Evolutionary conservation across 2,329 filamentous ascomycete species (phyloP), one percentile per base, ranked within the genome.

Genomic region (Cladosporium sp.): DNA sequence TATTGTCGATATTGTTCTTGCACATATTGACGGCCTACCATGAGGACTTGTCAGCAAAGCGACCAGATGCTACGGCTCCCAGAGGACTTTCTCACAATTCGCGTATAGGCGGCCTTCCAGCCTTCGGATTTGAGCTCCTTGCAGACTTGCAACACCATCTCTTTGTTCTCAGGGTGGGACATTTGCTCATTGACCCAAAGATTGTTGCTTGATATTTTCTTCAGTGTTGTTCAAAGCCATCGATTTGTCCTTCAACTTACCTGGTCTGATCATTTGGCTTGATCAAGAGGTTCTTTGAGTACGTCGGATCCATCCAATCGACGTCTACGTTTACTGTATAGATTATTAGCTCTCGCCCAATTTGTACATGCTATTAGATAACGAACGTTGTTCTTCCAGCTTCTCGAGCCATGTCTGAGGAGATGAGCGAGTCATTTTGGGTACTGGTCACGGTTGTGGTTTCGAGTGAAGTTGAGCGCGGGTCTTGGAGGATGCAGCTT

Each of bases 1-100:
- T 57, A 32, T 57, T 57, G 39, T 57, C 54, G 19, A 57, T 52
- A 15, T 57, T 57, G 49, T 53, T 39, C 38, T 57, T 57, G 47
- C 55, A 56, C 55, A 56, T 57, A 19, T 48, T 41, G 13, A 57
- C 55, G 29, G 55, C 55, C 55, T 55, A 27, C 18, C 13, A 13
- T 32, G 3, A n/a, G 22, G 9, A 27, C 9, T 27, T 4, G 24
- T 55, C 32, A 51, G 47, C 34, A 38, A 34, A n/a, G n/a, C n/a
- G 36, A 11, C 29, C 12, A 22, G 5, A 7, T 27, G 19, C n/a
- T n/a, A n/a, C n/a, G 39, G 24, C 11, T 15, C 13, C 19, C 4
- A 8, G 20, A 9, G 3, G 18, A 12, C 17, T 24, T 17, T 32
- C 55, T 54, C 40, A 56, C 53, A 20, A 57, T 57, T 6, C 55